Conservation (phyloP, 2,329 filamentous ascomycete species). For the Penicillium freii region DNA sequence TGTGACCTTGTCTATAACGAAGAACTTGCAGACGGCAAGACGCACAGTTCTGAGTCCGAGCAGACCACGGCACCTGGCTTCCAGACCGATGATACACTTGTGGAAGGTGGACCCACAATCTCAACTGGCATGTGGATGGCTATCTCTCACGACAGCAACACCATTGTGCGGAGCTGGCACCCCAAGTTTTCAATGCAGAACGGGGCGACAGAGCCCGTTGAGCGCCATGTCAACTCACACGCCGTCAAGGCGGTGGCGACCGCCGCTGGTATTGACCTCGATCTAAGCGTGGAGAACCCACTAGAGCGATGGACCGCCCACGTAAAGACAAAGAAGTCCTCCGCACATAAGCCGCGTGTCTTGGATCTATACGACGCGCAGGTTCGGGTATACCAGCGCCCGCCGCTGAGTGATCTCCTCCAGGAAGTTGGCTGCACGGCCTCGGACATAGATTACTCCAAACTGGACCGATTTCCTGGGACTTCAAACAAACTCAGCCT, state of each 20-base stretch:
- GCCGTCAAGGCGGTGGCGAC: constrained; percentile 59
- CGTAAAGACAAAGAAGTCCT: constrained; percentile 25
- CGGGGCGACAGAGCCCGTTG: constrained; percentile 31
- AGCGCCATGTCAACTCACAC: constrained; percentile 54
- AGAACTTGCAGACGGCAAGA: constrained; percentile 65
- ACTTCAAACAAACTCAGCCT: constrained; percentile 57
- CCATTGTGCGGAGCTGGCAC: constrained; percentile 69
- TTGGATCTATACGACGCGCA: constrained; percentile 44
- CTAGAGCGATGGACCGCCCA: constrained; percentile 53
- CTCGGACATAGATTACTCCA: constrained; percentile 36
- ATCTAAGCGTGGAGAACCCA: constrained; percentile 66
- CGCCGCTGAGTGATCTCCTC: constrained; percentile 39
- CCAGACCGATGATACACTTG: constrained; percentile 21
- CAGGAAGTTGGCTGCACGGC: constrained; percentile 26
- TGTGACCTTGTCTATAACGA: constrained; percentile 84
- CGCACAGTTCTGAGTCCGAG: constrained; percentile 16
- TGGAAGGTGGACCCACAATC: constrained; percentile 29
- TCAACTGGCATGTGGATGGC: constrained; percentile 43
- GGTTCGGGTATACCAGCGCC: constrained; percentile 40
- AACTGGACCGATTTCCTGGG: constrained; percentile 39
- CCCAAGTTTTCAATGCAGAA: constrained; percentile 46
- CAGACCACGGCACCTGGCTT: constrained; percentile 20
- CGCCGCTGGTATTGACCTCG: constrained; percentile 62
- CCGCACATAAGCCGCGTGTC: constrained; percentile 33
- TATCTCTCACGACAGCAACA: constrained; percentile 58